A percentile compares a stretch with the other conserved stretches of the same genome.
These are phyloP conservation scores for Monilinia vaccinii-corymbosi DNA, from an alignment of 2,329 filamentous ascomycete species.

Conservation along the genomic window DNA sequence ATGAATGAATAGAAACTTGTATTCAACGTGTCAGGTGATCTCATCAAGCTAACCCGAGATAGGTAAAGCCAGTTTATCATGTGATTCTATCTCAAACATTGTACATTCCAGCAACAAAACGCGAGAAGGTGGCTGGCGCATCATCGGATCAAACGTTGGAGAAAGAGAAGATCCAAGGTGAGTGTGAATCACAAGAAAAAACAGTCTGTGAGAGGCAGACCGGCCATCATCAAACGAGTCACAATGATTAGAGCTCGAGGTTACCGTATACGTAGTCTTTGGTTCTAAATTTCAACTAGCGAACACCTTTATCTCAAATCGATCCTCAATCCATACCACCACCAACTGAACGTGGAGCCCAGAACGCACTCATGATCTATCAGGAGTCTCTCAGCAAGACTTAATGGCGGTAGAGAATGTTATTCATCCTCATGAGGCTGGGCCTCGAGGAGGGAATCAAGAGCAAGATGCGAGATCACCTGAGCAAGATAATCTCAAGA, in stretches of 20 bases:
- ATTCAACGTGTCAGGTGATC: not conserved
- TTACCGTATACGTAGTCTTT: not conserved
- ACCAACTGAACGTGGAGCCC: not conserved
- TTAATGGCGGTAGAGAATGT: conserved; percentile 10
- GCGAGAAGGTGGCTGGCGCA: no score
- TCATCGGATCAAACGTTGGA: no score
- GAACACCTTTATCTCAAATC: not conserved
- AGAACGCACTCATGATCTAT: not conserved
- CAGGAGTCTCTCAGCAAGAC: not conserved
- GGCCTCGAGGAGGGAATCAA: not conserved
- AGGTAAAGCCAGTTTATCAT: not conserved
- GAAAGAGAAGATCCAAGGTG: not conserved
- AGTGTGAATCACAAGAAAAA: not conserved
- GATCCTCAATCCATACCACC: not conserved
- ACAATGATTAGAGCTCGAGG: not conserved
- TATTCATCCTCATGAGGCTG: not conserved
- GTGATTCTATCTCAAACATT: not conserved
- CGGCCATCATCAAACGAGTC: not conserved
- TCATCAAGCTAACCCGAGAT: not conserved
- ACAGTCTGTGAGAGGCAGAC: not conserved
- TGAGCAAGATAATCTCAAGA: not conserved
- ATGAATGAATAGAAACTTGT: no score
- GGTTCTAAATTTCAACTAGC: not conserved
- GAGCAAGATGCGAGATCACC: not conserved
- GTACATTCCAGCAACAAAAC: no score